Percentiles rank a stretch among this genome's conserved stretches.
Evolutionary conservation across 106 monocot genomes (phyloP).

Genomic region (Posidonia australis): DNA sequence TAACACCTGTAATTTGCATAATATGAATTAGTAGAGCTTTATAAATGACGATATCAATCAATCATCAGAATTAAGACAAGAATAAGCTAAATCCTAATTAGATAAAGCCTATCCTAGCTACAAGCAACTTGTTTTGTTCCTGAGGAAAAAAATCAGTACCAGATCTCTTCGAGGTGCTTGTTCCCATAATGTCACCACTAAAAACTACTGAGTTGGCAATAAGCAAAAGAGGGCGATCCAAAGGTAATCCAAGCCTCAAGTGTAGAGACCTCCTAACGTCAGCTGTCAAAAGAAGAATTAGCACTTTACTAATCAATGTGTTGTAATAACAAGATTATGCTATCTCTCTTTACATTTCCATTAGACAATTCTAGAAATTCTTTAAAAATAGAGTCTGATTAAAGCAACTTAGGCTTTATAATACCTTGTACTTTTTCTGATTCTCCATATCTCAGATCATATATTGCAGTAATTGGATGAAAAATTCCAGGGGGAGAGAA

Average conservation of each 20-base stretch:
- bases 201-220: conserved; percentile 67
- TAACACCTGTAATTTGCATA: conserved; percentile 29
- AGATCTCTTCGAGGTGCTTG: conserved; percentile 19
- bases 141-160: conserved; percentile 18
- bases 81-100: too few relatives aligned
- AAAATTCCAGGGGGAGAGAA: conserved; percentile 63
- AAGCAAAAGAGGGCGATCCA: conserved; percentile 85
- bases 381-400: neutral
- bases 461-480: conserved; percentile 83
- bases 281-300: conserved; percentile 26
- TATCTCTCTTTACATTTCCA: too few relatives aligned
- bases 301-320: neutral
- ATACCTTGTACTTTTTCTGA: conserved; percentile 77
- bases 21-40: too few relatives aligned
- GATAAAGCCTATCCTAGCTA: too few relatives aligned
- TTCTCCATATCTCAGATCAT: conserved; percentile 78
- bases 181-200: conserved; percentile 9
- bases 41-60: too few relatives aligned
- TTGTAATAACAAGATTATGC: too few relatives aligned
- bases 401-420: neutral
- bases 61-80: too few relatives aligned
- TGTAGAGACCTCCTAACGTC: conserved; percentile 79
- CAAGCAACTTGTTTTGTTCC: neutral
- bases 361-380: neutral
- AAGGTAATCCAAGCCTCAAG: conserved; percentile 59